Base-by-base conservation (phyloP, 371 early-diverging fungal genomes). In the Parasitella parasitica region DNA sequence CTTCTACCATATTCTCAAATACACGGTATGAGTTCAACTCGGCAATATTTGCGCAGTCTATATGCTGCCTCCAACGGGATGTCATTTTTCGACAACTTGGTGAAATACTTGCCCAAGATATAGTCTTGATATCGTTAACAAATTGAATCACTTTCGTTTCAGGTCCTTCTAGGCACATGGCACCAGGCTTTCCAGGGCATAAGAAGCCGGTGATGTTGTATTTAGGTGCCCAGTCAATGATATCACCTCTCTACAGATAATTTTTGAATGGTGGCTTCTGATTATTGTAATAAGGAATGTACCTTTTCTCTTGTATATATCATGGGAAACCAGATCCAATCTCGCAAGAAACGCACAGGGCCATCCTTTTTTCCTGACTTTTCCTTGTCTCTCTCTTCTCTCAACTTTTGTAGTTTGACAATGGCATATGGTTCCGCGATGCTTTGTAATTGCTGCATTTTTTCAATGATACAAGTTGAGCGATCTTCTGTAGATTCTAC, bases 291-390 rank as follows among this genome's bases (percentile, higher is more conserved):
- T n/a, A n/a, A n/a, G n/a, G n/a, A n/a, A n/a, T n/a, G n/a, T 54
- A 75, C 76, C 70, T 77, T 77, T 63, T 77, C 75, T 52, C 71
- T 39, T 7, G 78, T 77, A 41, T 78, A 78, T 53, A 78, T 78
- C 78, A 78, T 78, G 4, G 78, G 78, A 38, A 78, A 78, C 78
- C 78, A 78, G 35, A 78, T 69, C 73, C 76, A 78, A 51, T 78
- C 76, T 26, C 78, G 67, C 12, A 78, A 24, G 57, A 71, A 72
- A 0, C 54, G 36, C 2, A 63, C 59, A 13, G 73, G 70, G 2
- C 54, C 62, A 2, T 50, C 57, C 9, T 63, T 43, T 61, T 38
- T 28, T 8, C 22, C 34, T 7, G 9, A 34, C 34, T 24, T 38
- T 2, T 2, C 54, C 54, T 60, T 22, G 43, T 41, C 32, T n/a